Evolutionary conservation across 78 protist genomes (phyloP).

Genomic region (Dictyostelium brefeldianum): DNA sequence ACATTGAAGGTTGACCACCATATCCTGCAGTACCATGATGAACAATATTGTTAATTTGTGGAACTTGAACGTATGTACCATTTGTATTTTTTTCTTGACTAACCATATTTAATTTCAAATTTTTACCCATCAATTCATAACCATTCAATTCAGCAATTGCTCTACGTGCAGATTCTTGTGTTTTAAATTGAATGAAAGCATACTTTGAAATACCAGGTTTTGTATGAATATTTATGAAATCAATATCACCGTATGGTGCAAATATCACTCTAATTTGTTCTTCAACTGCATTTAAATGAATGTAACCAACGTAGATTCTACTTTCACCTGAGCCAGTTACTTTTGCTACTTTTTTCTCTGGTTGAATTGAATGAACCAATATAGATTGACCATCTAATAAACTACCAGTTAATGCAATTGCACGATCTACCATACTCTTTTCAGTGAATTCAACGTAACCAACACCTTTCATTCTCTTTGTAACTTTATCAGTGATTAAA

Average conservation of each 20-base stretch:
- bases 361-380: constrained; percentile 36
- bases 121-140: constrained; percentile 56
- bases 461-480: constrained; percentile 59
- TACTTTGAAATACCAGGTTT: constrained; percentile 61
- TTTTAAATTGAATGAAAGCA: constrained; percentile 56
- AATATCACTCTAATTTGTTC: constrained; percentile 39
- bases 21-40: background rate
- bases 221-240: constrained; percentile 40
- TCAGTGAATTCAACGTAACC: constrained; percentile 63
- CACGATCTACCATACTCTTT: constrained; percentile 12
- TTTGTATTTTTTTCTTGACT: constrained; percentile 42
- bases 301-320: constrained; percentile 63
- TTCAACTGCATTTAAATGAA: constrained; percentile 15
- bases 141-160: constrained; percentile 54
- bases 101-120: constrained; percentile 40
- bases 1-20: background rate
- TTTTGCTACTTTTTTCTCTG: constrained; percentile 41
- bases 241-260: constrained; percentile 44
- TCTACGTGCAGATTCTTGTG: constrained; percentile 30
- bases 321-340: background rate
- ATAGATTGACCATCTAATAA: constrained; percentile 31
- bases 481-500: constrained; percentile 26
- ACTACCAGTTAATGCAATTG: constrained; percentile 17
- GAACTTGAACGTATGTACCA: constrained; percentile 16
- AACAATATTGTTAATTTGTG: constrained; percentile 13